Evolutionary conservation across 2,329 filamentous ascomycete species (phyloP), one percentile per base, ranked within the genome.

Genomic region (Ceratocystis diversiconidia): DNA sequence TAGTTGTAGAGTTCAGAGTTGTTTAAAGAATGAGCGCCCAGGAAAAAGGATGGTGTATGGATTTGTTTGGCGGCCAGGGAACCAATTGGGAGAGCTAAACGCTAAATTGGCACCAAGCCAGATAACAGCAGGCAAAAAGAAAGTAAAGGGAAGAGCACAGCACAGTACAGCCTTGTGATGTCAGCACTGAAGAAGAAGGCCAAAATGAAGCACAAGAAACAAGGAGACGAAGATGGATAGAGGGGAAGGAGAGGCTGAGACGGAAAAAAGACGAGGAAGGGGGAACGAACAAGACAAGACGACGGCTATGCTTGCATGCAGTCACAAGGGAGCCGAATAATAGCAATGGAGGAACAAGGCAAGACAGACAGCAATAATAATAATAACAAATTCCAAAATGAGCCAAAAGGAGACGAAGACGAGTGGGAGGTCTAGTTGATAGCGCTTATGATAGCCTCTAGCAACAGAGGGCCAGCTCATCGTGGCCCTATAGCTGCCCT

Each of bases 21-120:
- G 36, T 41, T 41, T 62, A 25, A 55, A 62, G 61, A 63, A 30
- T 46, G 65, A 59, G 28, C 61, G 19, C 36, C 36, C 12, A 41
- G 36, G 50, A 57, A 52, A 28, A 59, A 50, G 60, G 65, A 63
- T 57, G 61, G 61, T 65, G 36, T 41, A 41, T 41, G 36, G 36
- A 41, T 41, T 41, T 41, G 36, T 41, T 41, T 41, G 64, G 28
- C 41, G 7, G 57, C 57, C 57, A 61, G 57, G 62, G 32, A 55
- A 64, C 36, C 36, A 46, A 64, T 64, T 44, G 48, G 41, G 48
- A 41, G n/a, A 36, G 32, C 43, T 43, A 22, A 41, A 19, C 52
- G 30, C 50, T 32, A 59, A 57, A 30, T 59, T 19, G 63, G 36
- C 30, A 44, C 63, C 43, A 30, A 41, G 63, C 32, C 22, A 25